These are phyloP conservation scores for Penicillium sp. DNA, from an alignment of 2,329 filamentous ascomycete genomes.

Conservation along the genomic window DNA sequence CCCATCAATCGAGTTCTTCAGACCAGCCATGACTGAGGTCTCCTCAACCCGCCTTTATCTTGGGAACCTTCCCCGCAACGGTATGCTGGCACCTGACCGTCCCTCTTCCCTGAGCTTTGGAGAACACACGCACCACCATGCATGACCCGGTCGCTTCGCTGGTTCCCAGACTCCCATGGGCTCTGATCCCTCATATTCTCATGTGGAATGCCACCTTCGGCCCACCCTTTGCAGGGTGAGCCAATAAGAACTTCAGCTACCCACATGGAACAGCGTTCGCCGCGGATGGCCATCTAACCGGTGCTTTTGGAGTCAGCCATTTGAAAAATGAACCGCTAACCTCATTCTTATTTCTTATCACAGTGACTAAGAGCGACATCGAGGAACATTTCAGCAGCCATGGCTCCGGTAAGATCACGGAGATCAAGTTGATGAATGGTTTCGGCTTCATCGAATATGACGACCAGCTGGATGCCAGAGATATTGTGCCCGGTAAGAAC, in stretches of 20 bases:
- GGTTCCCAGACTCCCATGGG: not conserved
- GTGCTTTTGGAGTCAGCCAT: not conserved
- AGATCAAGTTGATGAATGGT: constrained; percentile 99
- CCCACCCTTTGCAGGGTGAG: not conserved
- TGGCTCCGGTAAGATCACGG: constrained; percentile 94
- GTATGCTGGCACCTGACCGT: constrained; percentile 56
- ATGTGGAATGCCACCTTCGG: not conserved
- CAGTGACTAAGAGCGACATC: constrained; percentile 95
- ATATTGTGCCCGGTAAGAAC: constrained; percentile 89
- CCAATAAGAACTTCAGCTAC: constrained; percentile 1
- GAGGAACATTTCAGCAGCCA: constrained; percentile 93
- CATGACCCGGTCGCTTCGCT: constrained; percentile 13
- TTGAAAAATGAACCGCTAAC: not conserved
- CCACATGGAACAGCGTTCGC: constrained; percentile 1
- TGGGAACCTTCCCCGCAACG: constrained; percentile 94
- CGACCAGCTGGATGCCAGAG: constrained; percentile 94
- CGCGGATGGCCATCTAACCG: not conserved
- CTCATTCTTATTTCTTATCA: constrained; percentile 12
- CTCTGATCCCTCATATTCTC: not conserved
- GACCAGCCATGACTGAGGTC: constrained; percentile 70
- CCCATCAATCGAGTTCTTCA: constrained; percentile 7
- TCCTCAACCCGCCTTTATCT: constrained; percentile 94
- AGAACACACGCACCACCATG: constrained; percentile 6
- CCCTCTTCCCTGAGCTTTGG: constrained; percentile 17
- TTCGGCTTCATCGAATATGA: constrained; percentile 99